These are phyloP conservation scores for Penicillium crystallinum DNA, from an alignment of 495 filamentous ascomycete genomes.

Conservation along the genomic window DNA sequence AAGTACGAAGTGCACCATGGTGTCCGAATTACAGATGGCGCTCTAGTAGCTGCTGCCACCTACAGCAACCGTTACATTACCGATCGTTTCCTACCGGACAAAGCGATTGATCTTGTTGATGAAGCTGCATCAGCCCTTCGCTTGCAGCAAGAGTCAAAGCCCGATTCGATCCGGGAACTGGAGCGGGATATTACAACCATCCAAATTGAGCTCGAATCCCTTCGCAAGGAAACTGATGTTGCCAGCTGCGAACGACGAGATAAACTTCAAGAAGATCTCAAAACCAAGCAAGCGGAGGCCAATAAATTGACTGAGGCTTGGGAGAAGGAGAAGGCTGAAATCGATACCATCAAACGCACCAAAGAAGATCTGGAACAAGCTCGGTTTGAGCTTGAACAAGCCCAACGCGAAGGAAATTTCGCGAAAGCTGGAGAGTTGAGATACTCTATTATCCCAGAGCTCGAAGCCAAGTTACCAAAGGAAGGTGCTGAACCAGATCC, in stretches of 20 bases:
- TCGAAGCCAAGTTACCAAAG: slow-evolving; percentile 74
- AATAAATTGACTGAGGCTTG: slow-evolving; percentile 65
- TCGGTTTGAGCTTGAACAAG: slow-evolving; percentile 76
- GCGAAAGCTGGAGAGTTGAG: slow-evolving; percentile 79
- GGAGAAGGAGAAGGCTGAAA: slow-evolving; percentile 83
- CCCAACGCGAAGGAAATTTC: slow-evolving; percentile 88
- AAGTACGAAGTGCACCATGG: slow-evolving; percentile 93
- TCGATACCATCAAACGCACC: slow-evolving; percentile 76
- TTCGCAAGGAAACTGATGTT: slow-evolving; percentile 90
- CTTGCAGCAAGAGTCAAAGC: slow-evolving; percentile 94
- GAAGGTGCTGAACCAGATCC: slow-evolving; percentile 52
- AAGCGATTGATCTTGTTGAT: slow-evolving; percentile 95
- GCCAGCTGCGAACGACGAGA: slow-evolving; percentile 83
- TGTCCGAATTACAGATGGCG: slow-evolving; percentile 88
- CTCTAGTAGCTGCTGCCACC: slow-evolving; percentile 85
- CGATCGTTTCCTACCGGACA: slow-evolving; percentile 91
- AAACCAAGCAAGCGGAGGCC: slow-evolving; percentile 66
- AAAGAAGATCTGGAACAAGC: slow-evolving; percentile 83
- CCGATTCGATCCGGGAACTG: slow-evolving; percentile 82
- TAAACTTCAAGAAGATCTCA: slow-evolving; percentile 70
- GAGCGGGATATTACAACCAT: slow-evolving; percentile 96
- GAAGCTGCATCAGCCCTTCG: slow-evolving; percentile 88
- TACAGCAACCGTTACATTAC: slow-evolving; percentile 96
- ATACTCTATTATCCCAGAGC: slow-evolving; percentile 75
- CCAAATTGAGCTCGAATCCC: slow-evolving; percentile 93